Conservation (phyloP, 306 rosid species). For the Cicer chorassanicum region DNA sequence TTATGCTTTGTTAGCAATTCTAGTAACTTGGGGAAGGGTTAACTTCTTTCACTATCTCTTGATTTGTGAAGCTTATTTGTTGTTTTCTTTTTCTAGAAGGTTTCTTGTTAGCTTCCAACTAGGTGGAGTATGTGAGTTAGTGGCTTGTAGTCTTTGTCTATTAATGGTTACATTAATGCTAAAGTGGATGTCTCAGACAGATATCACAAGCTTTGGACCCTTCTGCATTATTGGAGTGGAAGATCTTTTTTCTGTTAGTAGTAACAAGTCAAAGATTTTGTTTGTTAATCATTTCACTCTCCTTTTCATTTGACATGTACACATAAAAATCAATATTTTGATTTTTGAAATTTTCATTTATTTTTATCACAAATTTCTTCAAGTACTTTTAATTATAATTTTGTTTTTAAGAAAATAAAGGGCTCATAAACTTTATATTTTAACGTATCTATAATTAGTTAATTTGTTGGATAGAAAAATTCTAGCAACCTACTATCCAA, state of each 20-base stretch:
- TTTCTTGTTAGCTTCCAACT: slow-evolving; percentile 27
- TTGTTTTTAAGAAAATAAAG: no score
- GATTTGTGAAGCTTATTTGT: slow-evolving; percentile 3
- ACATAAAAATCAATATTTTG: not conserved
- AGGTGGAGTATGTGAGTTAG: not conserved
- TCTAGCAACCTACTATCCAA: no score
- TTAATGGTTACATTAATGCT: slow-evolving; percentile 4
- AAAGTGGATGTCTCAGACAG: not conserved
- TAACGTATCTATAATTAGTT: no score
- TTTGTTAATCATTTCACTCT: not conserved
- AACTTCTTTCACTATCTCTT: slow-evolving; percentile 30
- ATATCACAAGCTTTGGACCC: not conserved
- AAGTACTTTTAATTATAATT: not conserved
- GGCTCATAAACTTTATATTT: not conserved
- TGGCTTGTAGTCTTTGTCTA: slow-evolving; percentile 31
- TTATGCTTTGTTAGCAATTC: slow-evolving; percentile 37
- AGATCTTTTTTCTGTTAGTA: not conserved
- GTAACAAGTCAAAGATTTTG: slow-evolving; percentile 17
- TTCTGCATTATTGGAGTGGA: not conserved
- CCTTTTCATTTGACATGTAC: not conserved
- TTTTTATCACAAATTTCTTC: not conserved
- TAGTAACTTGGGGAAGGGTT: slow-evolving; percentile 48
- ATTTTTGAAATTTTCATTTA: not conserved
- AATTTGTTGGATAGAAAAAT: no score
- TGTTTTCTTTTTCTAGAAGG: slow-evolving; percentile 37